Conservation (phyloP, 1,284 basidiomycete species). For the Ceratobasidium theobromae region DNA sequence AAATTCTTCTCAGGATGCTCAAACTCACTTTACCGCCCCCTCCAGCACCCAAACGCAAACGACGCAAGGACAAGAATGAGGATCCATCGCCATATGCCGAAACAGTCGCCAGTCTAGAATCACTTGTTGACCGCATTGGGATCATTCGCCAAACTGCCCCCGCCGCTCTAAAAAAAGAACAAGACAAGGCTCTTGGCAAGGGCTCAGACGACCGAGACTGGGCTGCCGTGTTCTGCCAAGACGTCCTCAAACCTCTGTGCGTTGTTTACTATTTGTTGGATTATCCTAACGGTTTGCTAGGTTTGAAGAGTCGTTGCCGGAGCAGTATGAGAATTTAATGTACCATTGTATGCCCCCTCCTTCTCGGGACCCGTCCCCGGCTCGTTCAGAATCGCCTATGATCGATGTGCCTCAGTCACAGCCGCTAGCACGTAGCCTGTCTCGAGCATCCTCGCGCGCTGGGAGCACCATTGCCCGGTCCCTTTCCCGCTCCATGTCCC, state of each 20-base stretch:
- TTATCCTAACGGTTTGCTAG: not conserved
- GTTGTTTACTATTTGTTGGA: not conserved
- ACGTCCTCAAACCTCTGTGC: constrained; percentile 10
- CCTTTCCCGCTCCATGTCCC: not conserved
- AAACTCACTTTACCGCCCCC: constrained; percentile 14
- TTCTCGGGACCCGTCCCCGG: not conserved
- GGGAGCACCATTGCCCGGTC: not conserved
- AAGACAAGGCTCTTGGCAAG: not conserved
- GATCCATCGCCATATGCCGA: not conserved
- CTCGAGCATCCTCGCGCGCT: constrained; percentile 5
- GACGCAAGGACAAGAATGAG: not conserved
- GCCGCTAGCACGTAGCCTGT: not conserved
- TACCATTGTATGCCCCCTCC: constrained; percentile 13
- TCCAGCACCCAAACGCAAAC: constrained; percentile 3
- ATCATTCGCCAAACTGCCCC: constrained; percentile 2
- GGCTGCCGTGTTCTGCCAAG: constrained; percentile 14
- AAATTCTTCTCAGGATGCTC: constrained; percentile 15
- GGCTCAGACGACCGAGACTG: not conserved
- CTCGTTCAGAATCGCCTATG: not conserved
- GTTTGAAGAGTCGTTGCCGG: constrained; percentile 13
- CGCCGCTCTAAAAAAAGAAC: not conserved
- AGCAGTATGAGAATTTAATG: constrained; percentile 10
- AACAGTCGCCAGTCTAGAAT: constrained; percentile 1
- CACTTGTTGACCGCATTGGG: constrained; percentile 10
- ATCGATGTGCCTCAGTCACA: not conserved